These are phyloP conservation scores for Saccharomyces hybrid DNA, from an alignment of 1,139 yeast species.

Conservation along the genomic window DNA sequence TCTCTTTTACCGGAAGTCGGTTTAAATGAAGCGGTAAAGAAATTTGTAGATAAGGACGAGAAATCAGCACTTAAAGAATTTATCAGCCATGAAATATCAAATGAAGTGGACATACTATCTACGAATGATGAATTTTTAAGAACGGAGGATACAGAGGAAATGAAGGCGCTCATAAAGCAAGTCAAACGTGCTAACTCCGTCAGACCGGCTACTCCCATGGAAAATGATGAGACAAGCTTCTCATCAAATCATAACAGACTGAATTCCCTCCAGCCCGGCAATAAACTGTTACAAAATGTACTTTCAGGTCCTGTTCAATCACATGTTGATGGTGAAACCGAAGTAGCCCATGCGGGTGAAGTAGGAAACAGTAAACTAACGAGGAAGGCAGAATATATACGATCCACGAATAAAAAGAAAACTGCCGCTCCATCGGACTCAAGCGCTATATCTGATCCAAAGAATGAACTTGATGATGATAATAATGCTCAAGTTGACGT, in stretches of 20 bases:
- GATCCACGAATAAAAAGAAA: conserved; percentile 3
- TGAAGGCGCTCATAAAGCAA: conserved; percentile 27
- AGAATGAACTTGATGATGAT: conserved; percentile 8
- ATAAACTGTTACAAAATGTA: not conserved
- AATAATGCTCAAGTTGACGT: conserved; percentile 6
- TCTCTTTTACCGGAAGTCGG: conserved; percentile 72
- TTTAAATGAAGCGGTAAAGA: conserved; percentile 62
- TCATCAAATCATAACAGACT: not conserved
- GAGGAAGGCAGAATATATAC: not conserved
- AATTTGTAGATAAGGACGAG: conserved; percentile 77
- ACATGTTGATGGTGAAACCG: not conserved
- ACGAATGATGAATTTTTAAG: conserved; percentile 35
- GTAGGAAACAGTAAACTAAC: not conserved
- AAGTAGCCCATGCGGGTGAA: conserved; percentile 3
- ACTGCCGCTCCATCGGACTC: conserved; percentile 6
- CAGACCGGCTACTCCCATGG: not conserved
- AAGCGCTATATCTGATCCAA: conserved; percentile 11
- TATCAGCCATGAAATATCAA: conserved; percentile 57
- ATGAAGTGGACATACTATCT: conserved; percentile 53
- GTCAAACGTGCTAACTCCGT: conserved; percentile 21
- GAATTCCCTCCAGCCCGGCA: not conserved
- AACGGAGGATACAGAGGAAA: conserved; percentile 31
- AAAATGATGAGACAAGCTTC: not conserved
- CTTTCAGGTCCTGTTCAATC: not conserved
- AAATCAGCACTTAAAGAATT: conserved; percentile 61